phyloP scores from a whole-genome alignment of 2,329 filamentous ascomycete genomes.

The Trichoderma aggressivum region DNA sequence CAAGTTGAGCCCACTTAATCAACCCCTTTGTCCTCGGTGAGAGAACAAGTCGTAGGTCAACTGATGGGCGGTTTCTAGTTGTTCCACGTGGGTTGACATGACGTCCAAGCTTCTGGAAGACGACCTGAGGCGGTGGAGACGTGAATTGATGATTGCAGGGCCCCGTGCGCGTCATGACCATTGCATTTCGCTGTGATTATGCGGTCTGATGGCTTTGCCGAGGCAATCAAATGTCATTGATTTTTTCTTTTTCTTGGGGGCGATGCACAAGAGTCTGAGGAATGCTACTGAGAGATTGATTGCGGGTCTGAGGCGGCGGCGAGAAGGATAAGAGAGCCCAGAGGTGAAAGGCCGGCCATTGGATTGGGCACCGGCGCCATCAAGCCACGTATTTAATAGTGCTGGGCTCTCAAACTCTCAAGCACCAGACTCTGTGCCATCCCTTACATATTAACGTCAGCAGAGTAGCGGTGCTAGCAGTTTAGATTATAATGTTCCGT shows the following conservation, averaged over 20 bases:
- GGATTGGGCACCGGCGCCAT: not conserved
- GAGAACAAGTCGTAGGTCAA: constrained; percentile 1
- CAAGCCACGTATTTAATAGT: constrained; percentile 9
- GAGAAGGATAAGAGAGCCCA: not conserved
- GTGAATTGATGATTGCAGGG: not conserved
- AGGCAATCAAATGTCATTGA: not conserved
- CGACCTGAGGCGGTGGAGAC: not conserved
- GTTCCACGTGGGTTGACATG: constrained; percentile 4
- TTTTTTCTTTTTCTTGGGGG: not conserved
- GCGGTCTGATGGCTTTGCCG: not conserved
- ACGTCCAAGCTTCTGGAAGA: constrained; percentile 12
- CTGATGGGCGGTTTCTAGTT: not conserved
- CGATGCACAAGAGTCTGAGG: not conserved
- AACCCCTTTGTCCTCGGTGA: constrained; percentile 4
- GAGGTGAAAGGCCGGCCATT: not conserved
- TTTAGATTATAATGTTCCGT: not conserved
- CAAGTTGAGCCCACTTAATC: not conserved
- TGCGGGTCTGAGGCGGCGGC: not conserved
- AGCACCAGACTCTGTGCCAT: not conserved
- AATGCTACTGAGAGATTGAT: not conserved
- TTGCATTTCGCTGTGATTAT: not conserved
- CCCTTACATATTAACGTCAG: not conserved
- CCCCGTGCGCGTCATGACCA: not conserved
- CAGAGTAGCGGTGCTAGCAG: not conserved
- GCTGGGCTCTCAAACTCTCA: not conserved